Evolutionary conservation across 768 basidiomycete genomes (phyloP).

Genomic region (Paxillus rubicundulus): DNA sequence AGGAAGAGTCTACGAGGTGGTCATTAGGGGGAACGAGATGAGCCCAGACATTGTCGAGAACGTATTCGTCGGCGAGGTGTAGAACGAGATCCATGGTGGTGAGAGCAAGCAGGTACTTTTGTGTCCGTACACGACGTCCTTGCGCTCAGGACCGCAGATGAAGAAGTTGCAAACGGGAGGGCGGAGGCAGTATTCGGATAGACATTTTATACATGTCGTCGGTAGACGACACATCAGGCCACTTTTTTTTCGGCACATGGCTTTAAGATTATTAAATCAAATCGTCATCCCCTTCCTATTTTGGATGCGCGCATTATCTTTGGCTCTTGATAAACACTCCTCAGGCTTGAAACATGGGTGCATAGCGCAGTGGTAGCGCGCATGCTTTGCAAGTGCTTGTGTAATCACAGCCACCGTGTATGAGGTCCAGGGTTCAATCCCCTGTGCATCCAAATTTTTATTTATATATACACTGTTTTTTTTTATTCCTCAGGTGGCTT

Average conservation of each 20-base stretch:
- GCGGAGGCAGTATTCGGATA: not conserved
- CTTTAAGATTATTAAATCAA: not conserved
- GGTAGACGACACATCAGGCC: conserved; percentile 29
- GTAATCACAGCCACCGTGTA: conserved; percentile 22
- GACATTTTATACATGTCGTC: conserved; percentile 22
- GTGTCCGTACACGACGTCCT: not conserved
- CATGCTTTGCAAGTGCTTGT: conserved; percentile 34
- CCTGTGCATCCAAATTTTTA: conserved; percentile 21
- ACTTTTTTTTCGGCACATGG: conserved; percentile 29
- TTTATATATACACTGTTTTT: not conserved
- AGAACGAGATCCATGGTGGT: conserved; percentile 81
- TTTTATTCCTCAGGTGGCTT: too few species aligned
- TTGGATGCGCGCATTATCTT: too few species aligned
- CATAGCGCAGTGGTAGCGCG: conserved; percentile 38
- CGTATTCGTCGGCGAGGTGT: conserved; percentile 58
- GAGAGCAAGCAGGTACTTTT: not conserved
- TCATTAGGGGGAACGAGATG: conserved; percentile 57
- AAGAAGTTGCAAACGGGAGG: not conserved
- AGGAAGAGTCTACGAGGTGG: conserved; percentile 39
- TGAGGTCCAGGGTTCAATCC: conserved; percentile 44
- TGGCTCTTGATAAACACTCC: too few species aligned
- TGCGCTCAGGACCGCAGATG: not conserved
- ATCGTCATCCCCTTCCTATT: too few species aligned
- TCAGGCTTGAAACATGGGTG: not conserved
- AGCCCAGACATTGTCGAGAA: conserved; percentile 82